These are phyloP conservation scores for Chlorella variabilis DNA, from an alignment of 163 green algal genomes.

Conservation along the genomic window DNA sequence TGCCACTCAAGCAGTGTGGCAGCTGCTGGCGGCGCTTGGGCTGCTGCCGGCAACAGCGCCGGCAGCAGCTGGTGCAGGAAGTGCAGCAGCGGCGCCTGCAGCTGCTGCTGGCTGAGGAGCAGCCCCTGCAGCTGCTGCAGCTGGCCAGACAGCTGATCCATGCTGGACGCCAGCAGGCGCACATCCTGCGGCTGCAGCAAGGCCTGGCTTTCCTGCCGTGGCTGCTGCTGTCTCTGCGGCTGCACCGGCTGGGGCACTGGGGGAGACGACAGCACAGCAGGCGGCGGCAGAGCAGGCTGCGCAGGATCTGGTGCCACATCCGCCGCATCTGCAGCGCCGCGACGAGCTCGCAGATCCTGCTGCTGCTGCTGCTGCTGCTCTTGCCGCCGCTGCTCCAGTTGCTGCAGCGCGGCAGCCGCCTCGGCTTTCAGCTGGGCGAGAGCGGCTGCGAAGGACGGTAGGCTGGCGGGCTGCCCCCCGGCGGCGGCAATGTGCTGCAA, in stretches of 20 bases:
- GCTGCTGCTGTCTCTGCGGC: neutral
- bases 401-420: constrained; percentile 13
- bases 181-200: constrained; percentile 2
- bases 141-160: constrained; percentile 8
- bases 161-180: constrained; percentile 1
- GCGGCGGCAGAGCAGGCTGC: neutral
- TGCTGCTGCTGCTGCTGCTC: neutral
- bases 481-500: constrained; percentile 9
- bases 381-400: constrained; percentile 7
- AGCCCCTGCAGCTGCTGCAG: constrained; percentile 8
- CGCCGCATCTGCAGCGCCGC: neutral
- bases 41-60: neutral
- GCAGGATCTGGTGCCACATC: neutral
- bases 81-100: constrained; percentile 19
- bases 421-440: constrained; percentile 10
- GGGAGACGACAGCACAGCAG: neutral
- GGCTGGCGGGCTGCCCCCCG: neutral
- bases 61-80: constrained; percentile 27
- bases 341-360: no score
- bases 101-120: constrained; percentile 16
- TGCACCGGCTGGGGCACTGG: neutral
- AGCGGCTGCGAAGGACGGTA: constrained; percentile 5
- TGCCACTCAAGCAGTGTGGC: no score
- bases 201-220: neutral
- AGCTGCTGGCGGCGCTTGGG: neutral